Evolutionary conservation across 140 eudicot species (phyloP).

Genomic region (Ambrosia hybrid): DNA sequence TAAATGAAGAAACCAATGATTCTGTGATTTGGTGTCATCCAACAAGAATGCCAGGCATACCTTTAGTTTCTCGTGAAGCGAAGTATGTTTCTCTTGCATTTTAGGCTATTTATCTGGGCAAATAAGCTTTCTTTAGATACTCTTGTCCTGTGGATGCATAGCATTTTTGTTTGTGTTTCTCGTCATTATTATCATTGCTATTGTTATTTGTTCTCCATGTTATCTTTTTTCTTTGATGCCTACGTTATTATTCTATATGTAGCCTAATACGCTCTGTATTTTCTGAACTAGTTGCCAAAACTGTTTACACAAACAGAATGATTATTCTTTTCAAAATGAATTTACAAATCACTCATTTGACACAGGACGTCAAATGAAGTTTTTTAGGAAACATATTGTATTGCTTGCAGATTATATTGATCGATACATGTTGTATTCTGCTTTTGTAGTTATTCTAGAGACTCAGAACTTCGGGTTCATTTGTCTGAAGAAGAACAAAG

Average conservation of each 20-base stretch:
- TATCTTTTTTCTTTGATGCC: not conserved
- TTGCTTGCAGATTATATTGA: conserved; percentile 10
- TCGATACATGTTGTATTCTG: conserved; percentile 40
- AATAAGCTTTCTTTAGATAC: not conserved
- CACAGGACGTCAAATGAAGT: not conserved
- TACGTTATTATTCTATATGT: not conserved
- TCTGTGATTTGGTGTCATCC: conserved; percentile 25
- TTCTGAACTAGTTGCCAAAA: conserved; percentile 9
- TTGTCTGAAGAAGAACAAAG: conserved; percentile 80
- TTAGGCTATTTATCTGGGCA: conserved; percentile 14
- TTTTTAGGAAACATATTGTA: not conserved
- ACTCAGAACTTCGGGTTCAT: conserved; percentile 55
- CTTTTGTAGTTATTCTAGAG: conserved; percentile 61
- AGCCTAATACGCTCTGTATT: not conserved
- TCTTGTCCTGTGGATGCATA: conserved; percentile 2
- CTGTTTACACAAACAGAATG: not conserved
- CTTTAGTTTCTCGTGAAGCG: conserved; percentile 79
- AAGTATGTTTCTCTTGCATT: conserved; percentile 48
- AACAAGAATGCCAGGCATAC: conserved; percentile 93
- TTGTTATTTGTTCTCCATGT: conserved; percentile 1
- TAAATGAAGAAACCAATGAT: conserved; percentile 35
- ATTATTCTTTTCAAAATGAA: not conserved
- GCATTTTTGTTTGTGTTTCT: conserved; percentile 10
- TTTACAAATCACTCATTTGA: conserved; percentile 8
- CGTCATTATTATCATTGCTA: not conserved